Evolutionary conservation across 257 asterid species (phyloP).

Genomic region (Apocynum venetum): DNA sequence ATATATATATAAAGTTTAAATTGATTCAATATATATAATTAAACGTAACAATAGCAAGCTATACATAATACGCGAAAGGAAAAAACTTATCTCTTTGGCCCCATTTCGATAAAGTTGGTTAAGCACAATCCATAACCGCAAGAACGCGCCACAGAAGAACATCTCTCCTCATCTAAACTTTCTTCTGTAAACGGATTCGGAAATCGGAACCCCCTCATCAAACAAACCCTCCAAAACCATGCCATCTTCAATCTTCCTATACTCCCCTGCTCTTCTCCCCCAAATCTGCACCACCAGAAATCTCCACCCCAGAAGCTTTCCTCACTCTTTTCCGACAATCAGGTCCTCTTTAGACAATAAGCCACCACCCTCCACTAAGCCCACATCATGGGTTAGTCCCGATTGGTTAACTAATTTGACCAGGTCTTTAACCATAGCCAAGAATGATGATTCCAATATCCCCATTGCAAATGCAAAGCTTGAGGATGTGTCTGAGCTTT

Average conservation of each 20-base stretch:
- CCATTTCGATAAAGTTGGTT: neutral
- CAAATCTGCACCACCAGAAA: slow-evolving; percentile 14
- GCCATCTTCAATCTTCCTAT: slow-evolving; percentile 37
- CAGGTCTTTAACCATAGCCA: slow-evolving; percentile 51
- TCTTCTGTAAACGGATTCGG: neutral
- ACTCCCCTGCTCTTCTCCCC: slow-evolving; percentile 26
- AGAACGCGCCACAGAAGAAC: neutral
- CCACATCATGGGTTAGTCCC: slow-evolving; percentile 85
- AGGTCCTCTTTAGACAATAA: slow-evolving; percentile 43
- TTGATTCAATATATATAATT: too few relatives aligned
- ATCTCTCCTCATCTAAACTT: neutral
- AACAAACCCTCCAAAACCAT: slow-evolving; percentile 21
- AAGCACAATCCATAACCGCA: neutral
- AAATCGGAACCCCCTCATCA: neutral
- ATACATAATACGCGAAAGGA: too few relatives aligned
- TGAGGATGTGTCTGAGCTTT: slow-evolving; percentile 82
- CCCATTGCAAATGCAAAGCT: slow-evolving; percentile 79
- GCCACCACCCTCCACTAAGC: slow-evolving; percentile 34
- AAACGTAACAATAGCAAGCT: too few relatives aligned
- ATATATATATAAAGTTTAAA: too few relatives aligned
- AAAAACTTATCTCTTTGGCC: too few relatives aligned
- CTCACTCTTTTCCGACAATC: slow-evolving; percentile 19
- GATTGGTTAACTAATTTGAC: slow-evolving; percentile 84
- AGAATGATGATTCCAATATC: slow-evolving; percentile 78
- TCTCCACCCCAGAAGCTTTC: slow-evolving; percentile 19